Evolutionary conservation across 148 eudicot species (phyloP).

Genomic region (Dianthus caryophyllus): DNA sequence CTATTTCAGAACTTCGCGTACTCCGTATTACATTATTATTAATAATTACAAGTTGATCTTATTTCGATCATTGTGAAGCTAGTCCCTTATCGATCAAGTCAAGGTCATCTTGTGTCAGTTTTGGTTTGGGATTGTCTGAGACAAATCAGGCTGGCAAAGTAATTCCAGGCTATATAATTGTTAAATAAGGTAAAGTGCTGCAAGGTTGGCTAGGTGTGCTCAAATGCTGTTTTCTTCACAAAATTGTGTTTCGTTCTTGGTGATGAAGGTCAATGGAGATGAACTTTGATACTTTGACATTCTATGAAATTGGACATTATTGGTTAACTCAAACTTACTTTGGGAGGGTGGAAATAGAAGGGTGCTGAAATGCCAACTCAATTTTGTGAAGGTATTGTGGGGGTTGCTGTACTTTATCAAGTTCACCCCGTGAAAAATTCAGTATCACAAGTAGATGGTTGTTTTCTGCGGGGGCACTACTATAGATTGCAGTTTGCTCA

Average conservation of each 20-base stretch:
- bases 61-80: no score
- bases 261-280: background rate
- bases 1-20: no score
- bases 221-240: background rate
- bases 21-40: no score
- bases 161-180: background rate
- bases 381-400: background rate
- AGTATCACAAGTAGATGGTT: background rate
- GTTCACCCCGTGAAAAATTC: background rate
- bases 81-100: background rate
- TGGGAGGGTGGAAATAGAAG: background rate
- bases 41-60: no score
- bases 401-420: background rate
- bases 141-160: background rate
- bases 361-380: background rate
- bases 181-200: background rate
- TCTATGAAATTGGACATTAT: background rate
- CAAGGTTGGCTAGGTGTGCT: background rate
- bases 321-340: background rate
- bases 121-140: no score
- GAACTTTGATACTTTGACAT: background rate
- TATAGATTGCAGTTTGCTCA: background rate
- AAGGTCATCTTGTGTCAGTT: no score
- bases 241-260: background rate
- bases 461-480: background rate